Percentiles rank a stretch among this genome's conserved stretches.
Evolutionary conservation across 2,329 filamentous ascomycete species (phyloP).

Genomic region (Harringtonia lauricola): DNA sequence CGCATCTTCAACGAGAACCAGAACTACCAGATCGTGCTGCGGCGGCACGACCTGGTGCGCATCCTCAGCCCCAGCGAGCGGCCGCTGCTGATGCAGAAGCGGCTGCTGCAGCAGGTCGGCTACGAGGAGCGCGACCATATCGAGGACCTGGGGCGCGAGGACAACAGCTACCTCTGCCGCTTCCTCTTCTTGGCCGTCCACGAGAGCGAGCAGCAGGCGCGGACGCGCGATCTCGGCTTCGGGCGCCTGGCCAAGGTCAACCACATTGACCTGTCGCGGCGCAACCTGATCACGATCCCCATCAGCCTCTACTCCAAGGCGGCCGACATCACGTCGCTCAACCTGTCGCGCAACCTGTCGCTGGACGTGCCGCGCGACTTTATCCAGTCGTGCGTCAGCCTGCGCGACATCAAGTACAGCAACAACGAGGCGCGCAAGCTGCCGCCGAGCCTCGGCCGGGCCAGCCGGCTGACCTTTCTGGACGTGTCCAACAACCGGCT

Average conservation of each 20-base stretch:
- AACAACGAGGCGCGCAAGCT: constrained; percentile 86
- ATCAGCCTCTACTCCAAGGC: constrained; percentile 89
- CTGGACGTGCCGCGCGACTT: constrained; percentile 93
- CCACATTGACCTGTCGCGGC: constrained; percentile 82
- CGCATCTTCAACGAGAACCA: constrained; percentile 89
- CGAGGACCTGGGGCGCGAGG: constrained; percentile 88
- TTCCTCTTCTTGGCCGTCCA: constrained; percentile 91
- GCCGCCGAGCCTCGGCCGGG: constrained; percentile 73
- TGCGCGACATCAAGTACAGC: constrained; percentile 91
- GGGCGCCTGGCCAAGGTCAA: constrained; percentile 82
- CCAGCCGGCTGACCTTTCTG: constrained; percentile 71
- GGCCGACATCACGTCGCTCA: constrained; percentile 85
- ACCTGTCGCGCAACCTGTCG: constrained; percentile 84
- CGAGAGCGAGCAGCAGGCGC: constrained; percentile 68
- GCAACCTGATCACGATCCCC: constrained; percentile 88
- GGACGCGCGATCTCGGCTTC: constrained; percentile 68
- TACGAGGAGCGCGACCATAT: constrained; percentile 80
- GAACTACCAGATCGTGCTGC: constrained; percentile 92
- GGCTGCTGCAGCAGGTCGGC: constrained; percentile 79
- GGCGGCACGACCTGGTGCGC: constrained; percentile 80
- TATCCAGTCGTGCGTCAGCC: constrained; percentile 80
- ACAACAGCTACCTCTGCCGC: constrained; percentile 92
- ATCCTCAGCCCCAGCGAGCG: constrained; percentile 70
- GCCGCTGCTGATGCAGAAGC: constrained; percentile 84
- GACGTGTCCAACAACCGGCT: constrained; percentile 93